Conservation (phyloP, 2,329 filamentous ascomycete species). For the Penicillium sp. region DNA sequence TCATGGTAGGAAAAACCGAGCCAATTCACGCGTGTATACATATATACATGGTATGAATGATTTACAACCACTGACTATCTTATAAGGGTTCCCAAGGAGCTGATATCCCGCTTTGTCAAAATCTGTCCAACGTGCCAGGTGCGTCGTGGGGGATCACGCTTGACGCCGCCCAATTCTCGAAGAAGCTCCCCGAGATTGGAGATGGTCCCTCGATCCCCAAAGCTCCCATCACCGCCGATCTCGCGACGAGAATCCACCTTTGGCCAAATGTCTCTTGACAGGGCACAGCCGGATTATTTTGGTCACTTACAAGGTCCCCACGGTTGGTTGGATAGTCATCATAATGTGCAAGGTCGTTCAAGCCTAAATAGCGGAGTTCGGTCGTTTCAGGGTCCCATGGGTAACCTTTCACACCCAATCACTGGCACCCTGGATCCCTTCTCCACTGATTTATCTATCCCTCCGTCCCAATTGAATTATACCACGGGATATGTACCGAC, state of each 20-base stretch:
- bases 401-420: constrained; percentile 27
- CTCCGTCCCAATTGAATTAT: constrained; percentile 34
- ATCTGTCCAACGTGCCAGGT: constrained; percentile 52
- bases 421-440: constrained; percentile 33
- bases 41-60: background rate
- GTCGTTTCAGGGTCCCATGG: constrained; percentile 25
- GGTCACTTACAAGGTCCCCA: constrained; percentile 27
- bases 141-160: constrained; percentile 44
- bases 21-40: background rate
- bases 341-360: constrained; percentile 25
- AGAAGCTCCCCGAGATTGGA: constrained; percentile 41
- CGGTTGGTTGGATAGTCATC: constrained; percentile 32
- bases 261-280: constrained; percentile 26
- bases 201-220: constrained; percentile 34
- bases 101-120: constrained; percentile 54
- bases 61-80: background rate
- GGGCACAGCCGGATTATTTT: constrained; percentile 33
- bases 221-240: constrained; percentile 38
- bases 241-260: constrained; percentile 39
- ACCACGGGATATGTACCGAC: constrained; percentile 27
- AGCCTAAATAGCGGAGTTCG: constrained; percentile 23
- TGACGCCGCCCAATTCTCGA: constrained; percentile 44
- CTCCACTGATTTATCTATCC: constrained; percentile 28
- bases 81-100: constrained; percentile 52
- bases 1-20: constrained; percentile 44